phyloP scores from a whole-genome alignment of 1,284 basidiomycete genomes.

The Moniliophthora roreri region DNA sequence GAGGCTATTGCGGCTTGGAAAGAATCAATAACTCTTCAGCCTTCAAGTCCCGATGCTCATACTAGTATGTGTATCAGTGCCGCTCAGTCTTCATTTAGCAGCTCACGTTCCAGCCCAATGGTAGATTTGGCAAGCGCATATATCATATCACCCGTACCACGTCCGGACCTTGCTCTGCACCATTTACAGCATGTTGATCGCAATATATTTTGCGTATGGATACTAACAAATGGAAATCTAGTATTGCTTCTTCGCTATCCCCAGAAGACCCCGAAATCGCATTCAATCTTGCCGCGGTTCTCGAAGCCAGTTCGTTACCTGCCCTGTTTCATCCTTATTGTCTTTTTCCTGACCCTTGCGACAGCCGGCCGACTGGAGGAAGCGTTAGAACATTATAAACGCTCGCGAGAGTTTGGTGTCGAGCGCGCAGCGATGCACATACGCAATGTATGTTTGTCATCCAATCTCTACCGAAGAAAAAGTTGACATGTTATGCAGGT shows the following conservation, averaged over 20 bases:
- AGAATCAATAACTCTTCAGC: conserved; percentile 80
- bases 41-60: conserved; percentile 87
- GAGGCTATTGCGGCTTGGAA: conserved; percentile 87
- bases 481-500: conserved; percentile 42
- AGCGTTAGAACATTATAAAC: conserved; percentile 78
- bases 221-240: conserved; percentile 30
- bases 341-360: conserved; percentile 28
- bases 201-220: conserved; percentile 8
- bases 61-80: conserved; percentile 66
- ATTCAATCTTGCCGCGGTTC: conserved; percentile 90
- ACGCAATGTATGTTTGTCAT: conserved; percentile 62
- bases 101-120: conserved; percentile 11
- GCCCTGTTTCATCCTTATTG: conserved; percentile 23
- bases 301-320: conserved; percentile 78
- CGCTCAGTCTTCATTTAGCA: conserved; percentile 6
- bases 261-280: conserved; percentile 95
- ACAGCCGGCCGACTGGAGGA: conserved; percentile 79
- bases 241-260: conserved; percentile 81
- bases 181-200: conserved; percentile 71
- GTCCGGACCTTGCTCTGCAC: conserved; percentile 88
- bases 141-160: conserved; percentile 81
- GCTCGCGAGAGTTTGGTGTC: conserved; percentile 77
- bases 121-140: conserved; percentile 92
- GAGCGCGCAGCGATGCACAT: conserved; percentile 86
- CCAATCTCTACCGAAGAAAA: not conserved